Conservation (phyloP, 2,329 filamentous ascomycete genomes). For the Trichothecium sympodiale region DNA sequence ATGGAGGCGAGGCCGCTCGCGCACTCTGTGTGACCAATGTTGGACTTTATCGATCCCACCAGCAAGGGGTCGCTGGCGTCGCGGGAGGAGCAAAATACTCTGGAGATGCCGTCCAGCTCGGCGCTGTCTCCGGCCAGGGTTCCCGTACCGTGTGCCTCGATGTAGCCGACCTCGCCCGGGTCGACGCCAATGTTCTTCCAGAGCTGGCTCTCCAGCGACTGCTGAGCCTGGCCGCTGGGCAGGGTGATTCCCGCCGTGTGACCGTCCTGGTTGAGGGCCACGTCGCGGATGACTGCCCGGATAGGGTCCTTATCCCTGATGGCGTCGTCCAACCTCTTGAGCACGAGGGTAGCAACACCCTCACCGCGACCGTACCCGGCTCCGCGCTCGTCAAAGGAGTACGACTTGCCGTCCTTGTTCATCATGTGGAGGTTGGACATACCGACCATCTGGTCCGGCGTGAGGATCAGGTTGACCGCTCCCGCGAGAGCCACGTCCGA, state of each 20-base stretch:
- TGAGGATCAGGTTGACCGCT: slow-evolving; percentile 21
- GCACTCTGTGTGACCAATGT: slow-evolving; percentile 11
- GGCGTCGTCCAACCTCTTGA: slow-evolving; percentile 49
- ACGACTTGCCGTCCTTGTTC: slow-evolving; percentile 36
- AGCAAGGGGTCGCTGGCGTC: neutral
- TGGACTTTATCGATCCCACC: slow-evolving; percentile 10
- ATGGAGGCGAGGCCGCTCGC: slow-evolving; percentile 11
- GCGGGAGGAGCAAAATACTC: slow-evolving; percentile 12
- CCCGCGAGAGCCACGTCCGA: slow-evolving; percentile 32
- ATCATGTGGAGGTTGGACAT: slow-evolving; percentile 24
- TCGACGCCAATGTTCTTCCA: slow-evolving; percentile 26
- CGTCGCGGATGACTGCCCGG: slow-evolving; percentile 17
- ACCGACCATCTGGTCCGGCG: slow-evolving; percentile 6
- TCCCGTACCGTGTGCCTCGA: slow-evolving; percentile 40
- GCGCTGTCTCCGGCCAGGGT: slow-evolving; percentile 34
- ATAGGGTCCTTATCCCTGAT: slow-evolving; percentile 38
- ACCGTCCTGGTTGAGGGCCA: slow-evolving; percentile 24
- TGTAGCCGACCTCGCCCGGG: slow-evolving; percentile 23
- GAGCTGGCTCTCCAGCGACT: slow-evolving; percentile 23
- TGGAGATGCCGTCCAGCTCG: slow-evolving; percentile 23
- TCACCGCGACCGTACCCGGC: slow-evolving; percentile 56
- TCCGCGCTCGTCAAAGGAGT: slow-evolving; percentile 45
- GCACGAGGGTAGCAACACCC: slow-evolving; percentile 44
- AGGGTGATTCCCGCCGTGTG: slow-evolving; percentile 32
- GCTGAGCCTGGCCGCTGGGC: slow-evolving; percentile 31